A percentile compares a stretch with the other conserved stretches of the same genome.
These are phyloP conservation scores for Akanthomyces lecanii DNA, from an alignment of 2,329 filamentous ascomycete genomes.

Conservation along the genomic window DNA sequence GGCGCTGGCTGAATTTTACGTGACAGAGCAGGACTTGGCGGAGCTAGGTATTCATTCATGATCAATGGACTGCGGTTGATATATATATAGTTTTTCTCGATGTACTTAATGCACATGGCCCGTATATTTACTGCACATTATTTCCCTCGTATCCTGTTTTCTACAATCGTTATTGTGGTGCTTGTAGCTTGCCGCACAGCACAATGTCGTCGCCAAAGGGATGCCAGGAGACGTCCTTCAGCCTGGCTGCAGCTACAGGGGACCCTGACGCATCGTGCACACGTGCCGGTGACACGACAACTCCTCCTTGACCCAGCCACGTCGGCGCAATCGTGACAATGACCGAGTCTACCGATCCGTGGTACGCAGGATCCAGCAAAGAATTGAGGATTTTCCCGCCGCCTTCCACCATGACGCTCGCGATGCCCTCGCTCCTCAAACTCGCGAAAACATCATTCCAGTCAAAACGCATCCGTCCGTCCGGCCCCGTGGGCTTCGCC, in stretches of 20 bases:
- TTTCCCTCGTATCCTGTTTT: background rate
- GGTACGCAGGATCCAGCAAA: constrained; percentile 60
- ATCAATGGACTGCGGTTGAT: background rate
- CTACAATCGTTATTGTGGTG: background rate
- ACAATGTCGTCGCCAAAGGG: constrained; percentile 81
- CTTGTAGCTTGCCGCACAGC: constrained; percentile 62
- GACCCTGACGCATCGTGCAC: constrained; percentile 46
- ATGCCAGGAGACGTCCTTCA: constrained; percentile 66
- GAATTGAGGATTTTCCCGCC: constrained; percentile 79
- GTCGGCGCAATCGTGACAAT: constrained; percentile 87
- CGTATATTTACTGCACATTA: background rate
- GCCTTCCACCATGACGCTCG: constrained; percentile 88
- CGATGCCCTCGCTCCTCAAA: constrained; percentile 57
- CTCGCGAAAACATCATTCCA: constrained; percentile 63
- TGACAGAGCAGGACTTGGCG: background rate
- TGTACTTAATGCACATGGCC: background rate
- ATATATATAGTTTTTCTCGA: background rate
- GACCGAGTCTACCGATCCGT: constrained; percentile 66
- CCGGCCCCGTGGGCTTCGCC: constrained; percentile 24
- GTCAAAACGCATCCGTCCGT: constrained; percentile 42
- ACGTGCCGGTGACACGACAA: constrained; percentile 69
- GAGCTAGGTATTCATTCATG: background rate
- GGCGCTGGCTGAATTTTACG: background rate
- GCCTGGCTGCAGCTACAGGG: constrained; percentile 57
- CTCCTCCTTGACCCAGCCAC: constrained; percentile 81